These are phyloP conservation scores for Amanita inopinata DNA, from an alignment of 768 basidiomycete species.

Conservation along the genomic window DNA sequence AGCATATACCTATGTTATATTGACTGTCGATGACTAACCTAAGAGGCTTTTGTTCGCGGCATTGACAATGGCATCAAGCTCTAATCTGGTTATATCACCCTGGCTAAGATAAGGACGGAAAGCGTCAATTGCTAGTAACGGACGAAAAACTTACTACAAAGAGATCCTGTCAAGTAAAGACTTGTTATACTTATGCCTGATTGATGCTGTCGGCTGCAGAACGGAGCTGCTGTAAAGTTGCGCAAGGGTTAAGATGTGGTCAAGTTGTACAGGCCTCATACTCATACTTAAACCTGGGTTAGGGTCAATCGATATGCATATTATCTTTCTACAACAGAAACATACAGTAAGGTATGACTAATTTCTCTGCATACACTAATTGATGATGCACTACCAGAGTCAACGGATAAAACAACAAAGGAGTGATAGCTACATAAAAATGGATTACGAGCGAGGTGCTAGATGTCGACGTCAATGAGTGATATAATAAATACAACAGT, in stretches of 20 bases:
- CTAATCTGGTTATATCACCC: constrained; percentile 68
- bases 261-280: constrained; percentile 19
- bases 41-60: constrained; percentile 68
- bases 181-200: constrained; percentile 26
- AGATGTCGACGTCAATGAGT: neutral
- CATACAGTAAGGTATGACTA: too few species aligned
- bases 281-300: neutral
- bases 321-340: too few species aligned
- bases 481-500: neutral
- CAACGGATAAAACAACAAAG: too few species aligned
- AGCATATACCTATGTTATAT: neutral
- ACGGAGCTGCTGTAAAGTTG: constrained; percentile 37
- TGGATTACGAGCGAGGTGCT: neutral
- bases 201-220: constrained; percentile 24
- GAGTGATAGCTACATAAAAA: too few species aligned
- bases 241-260: constrained; percentile 45
- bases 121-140: neutral
- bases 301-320: too few species aligned
- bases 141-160: constrained; percentile 43
- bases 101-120: constrained; percentile 33
- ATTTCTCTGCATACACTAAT: too few species aligned
- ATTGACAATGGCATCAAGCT: constrained; percentile 71
- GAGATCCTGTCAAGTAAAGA: constrained; percentile 48
- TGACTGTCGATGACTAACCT: constrained; percentile 39
- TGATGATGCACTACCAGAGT: too few species aligned